Evolutionary conservation across 768 basidiomycete species (phyloP).

Genomic region (Lactifluus pinguis): DNA sequence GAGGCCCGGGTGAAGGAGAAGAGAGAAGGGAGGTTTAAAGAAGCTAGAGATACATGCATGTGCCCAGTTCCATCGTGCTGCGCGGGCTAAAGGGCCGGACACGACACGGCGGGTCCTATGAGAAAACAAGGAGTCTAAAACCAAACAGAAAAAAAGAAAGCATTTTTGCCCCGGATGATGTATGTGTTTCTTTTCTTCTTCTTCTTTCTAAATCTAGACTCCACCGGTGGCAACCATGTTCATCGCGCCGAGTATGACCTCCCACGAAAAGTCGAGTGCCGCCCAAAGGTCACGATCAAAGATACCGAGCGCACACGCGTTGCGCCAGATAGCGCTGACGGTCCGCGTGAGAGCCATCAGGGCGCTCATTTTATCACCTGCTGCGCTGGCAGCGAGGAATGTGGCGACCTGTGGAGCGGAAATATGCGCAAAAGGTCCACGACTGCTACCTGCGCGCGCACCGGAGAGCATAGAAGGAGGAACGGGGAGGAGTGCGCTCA

Average conservation of each 20-base stretch:
- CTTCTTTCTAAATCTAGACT: not conserved
- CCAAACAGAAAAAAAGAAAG: not conserved
- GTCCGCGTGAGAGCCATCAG: slow-evolving; percentile 40
- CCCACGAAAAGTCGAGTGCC: slow-evolving; percentile 59
- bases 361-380: slow-evolving; percentile 28
- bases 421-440: slow-evolving; percentile 20
- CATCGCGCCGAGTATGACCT: slow-evolving; percentile 52
- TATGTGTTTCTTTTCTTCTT: not conserved
- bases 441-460: slow-evolving; percentile 2
- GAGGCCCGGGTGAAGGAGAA: not conserved
- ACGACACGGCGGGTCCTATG: slow-evolving; percentile 12
- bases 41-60: slow-evolving; percentile 18
- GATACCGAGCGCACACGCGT: slow-evolving; percentile 60
- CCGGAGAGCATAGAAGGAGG: slow-evolving; percentile 27
- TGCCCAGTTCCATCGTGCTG: slow-evolving; percentile 13
- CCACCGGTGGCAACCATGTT: slow-evolving; percentile 24
- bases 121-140: not conserved
- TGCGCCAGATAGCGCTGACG: slow-evolving; percentile 65
- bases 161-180: not conserved
- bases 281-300: slow-evolving; percentile 59
- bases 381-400: slow-evolving; percentile 21
- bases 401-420: slow-evolving; percentile 20
- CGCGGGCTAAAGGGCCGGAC: slow-evolving; percentile 9
- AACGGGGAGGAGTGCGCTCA: slow-evolving; percentile 53
- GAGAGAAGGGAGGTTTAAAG: not conserved